phyloP scores from a whole-genome alignment of 768 basidiomycete species.

The Kwoniella botswanensis region DNA sequence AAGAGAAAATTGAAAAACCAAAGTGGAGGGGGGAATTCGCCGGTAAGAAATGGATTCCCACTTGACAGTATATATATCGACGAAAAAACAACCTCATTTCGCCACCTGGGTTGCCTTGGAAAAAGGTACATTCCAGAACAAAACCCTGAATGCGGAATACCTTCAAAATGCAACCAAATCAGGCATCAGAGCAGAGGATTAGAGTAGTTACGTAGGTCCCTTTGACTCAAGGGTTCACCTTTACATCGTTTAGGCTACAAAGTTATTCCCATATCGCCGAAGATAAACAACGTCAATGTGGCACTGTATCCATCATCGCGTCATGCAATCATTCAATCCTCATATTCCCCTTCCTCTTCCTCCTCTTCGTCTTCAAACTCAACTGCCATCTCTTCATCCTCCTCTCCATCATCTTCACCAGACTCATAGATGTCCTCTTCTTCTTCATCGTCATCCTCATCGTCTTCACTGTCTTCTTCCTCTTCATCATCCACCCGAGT shows the following conservation, averaged over 20 bases:
- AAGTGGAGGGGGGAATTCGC: conserved; percentile 15
- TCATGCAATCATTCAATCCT: conserved; percentile 21
- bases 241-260: neutral
- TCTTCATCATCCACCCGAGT: conserved; percentile 58
- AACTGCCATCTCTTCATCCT: conserved; percentile 30
- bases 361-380: conserved; percentile 41
- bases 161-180: neutral
- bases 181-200: neutral
- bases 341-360: conserved; percentile 45
- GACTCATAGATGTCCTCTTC: conserved; percentile 33
- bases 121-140: conserved; percentile 8
- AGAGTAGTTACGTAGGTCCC: neutral
- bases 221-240: neutral
- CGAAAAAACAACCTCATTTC: conserved; percentile 1
- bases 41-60: conserved; percentile 4
- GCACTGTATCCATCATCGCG: neutral
- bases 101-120: conserved; percentile 10
- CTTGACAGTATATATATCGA: conserved; percentile 14
- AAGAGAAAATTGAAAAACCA: conserved; percentile 12
- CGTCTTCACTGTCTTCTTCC: conserved; percentile 53
- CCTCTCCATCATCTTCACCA: conserved; percentile 26
- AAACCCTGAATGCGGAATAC: conserved; percentile 18
- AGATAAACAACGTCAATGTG: neutral
- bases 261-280: conserved; percentile 19
- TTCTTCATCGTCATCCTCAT: conserved; percentile 41